Evolutionary conservation across 495 filamentous ascomycete species (phyloP), one percentile per base, ranked within the genome.

Genomic region (Hyaloscypha variabilis): DNA sequence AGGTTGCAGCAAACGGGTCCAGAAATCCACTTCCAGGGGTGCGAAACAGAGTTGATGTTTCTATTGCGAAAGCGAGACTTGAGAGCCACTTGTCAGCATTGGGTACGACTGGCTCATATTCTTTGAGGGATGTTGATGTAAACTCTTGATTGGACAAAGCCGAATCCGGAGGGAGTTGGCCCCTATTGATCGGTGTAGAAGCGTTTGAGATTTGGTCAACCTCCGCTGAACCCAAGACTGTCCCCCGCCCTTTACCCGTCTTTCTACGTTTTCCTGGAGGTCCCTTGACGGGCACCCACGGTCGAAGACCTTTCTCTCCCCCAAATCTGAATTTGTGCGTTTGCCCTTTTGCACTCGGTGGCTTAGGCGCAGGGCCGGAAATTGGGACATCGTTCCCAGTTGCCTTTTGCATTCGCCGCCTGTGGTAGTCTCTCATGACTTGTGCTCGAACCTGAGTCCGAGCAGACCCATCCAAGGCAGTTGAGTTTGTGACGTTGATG

Each of bases 281-380:
- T 23, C 26, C 11, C 26, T 63, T 63, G 51, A 63, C 52, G 10
- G 61, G 62, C 8, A 58, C 62, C 62, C 54, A 58, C 6, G 62
- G 53, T 34, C 42, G 26, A 24, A 64, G 54, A 13, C 30, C 31
- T 58, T 64, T 50, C 13, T 58, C 54, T 14, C 19, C 6, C 17
- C 62, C 62, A 19, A 64, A 36, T 64, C 62, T 64, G 14, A 64
- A 63, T 46, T 63, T 63, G 8, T 29, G 52, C 13, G 61, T 63
- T 29, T 63, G 61, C 8, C 6, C 28, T 56, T 63, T 63, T 8
- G 52, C 51, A 63, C 36, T 63, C 13, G 26, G 52, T n/a, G 30
- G 51, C 11, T 24, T 24, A 3, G 11, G 21, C 13, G 28, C n/a
- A 13, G 28, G 50, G 8, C 24, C 14, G 2, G 11, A 6, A 26